A percentile compares a stretch with the other conserved stretches of the same genome.
These are phyloP conservation scores for Fusarium brevicatenulatum DNA, from an alignment of 2,329 filamentous ascomycete genomes.

Conservation along the genomic window DNA sequence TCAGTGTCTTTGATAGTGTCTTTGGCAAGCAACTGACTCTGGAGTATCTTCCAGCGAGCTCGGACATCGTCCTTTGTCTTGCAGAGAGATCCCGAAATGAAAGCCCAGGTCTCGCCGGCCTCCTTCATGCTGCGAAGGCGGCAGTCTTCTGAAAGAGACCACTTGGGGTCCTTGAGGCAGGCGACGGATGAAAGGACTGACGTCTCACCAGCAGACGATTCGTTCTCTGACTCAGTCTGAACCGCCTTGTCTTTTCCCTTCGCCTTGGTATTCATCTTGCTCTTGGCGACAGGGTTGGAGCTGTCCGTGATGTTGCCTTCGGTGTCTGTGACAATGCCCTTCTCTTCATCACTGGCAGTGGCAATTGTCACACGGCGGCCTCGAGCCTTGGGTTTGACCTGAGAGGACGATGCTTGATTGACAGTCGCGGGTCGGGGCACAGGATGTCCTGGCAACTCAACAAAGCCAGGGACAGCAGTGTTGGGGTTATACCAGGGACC, in stretches of 20 bases:
- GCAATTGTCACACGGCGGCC: neutral
- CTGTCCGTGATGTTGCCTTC: neutral
- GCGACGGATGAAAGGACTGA: conserved; percentile 3
- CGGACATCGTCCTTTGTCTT: conserved; percentile 45
- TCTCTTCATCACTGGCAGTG: conserved; percentile 3
- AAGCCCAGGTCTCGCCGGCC: conserved; percentile 44
- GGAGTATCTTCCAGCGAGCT: conserved; percentile 48
- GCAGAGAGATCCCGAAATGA: conserved; percentile 45
- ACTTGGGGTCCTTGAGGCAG: conserved; percentile 25
- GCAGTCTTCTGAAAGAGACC: conserved; percentile 51
- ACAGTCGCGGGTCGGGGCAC: neutral
- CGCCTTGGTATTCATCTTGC: conserved; percentile 20
- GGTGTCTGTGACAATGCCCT: neutral
- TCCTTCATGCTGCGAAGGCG: conserved; percentile 51
- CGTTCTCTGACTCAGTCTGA: conserved; percentile 8
- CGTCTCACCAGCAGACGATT: conserved; percentile 1
- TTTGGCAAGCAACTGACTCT: conserved; percentile 27
- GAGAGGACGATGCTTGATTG: neutral
- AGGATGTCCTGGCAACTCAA: neutral
- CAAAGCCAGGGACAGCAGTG: neutral
- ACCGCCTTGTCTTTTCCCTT: conserved; percentile 5
- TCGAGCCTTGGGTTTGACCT: neutral
- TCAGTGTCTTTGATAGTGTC: neutral
- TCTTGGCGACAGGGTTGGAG: neutral
- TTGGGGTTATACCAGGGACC: neutral